These are phyloP conservation scores for Trichoderma virens DNA, from an alignment of 495 filamentous ascomycete species.

Conservation along the genomic window DNA sequence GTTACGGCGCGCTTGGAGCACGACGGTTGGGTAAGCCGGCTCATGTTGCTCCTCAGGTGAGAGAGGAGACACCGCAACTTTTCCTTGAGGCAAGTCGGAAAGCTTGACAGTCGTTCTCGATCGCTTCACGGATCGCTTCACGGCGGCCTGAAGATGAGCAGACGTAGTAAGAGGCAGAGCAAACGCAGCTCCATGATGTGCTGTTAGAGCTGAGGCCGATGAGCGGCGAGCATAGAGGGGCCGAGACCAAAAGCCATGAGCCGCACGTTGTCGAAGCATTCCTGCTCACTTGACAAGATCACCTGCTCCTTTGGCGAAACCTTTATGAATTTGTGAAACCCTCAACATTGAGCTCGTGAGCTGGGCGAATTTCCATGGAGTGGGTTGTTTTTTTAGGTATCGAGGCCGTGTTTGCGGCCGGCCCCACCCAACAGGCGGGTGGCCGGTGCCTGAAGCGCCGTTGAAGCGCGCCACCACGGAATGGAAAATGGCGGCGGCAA, in stretches of 20 bases:
- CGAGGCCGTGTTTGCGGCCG: background rate
- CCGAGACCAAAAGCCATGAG: background rate
- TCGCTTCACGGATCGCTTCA: constrained; percentile 21
- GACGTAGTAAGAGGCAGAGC: background rate
- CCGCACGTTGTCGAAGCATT: background rate
- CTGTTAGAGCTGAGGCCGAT: background rate
- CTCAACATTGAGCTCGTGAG: background rate
- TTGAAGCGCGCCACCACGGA: background rate
- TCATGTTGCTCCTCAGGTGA: constrained; percentile 30
- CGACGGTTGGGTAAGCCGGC: constrained; percentile 72
- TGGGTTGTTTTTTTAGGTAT: background rate
- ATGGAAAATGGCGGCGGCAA: background rate
- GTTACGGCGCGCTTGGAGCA: constrained; percentile 83
- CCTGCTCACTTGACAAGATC: background rate
- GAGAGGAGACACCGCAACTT: constrained; percentile 22
- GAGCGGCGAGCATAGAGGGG: background rate
- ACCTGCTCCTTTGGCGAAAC: background rate
- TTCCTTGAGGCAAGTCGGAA: constrained; percentile 59
- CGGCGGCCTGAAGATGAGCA: background rate
- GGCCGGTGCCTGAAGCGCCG: constrained; percentile 4
- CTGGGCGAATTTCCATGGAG: background rate
- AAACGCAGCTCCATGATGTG: background rate
- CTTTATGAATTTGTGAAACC: background rate
- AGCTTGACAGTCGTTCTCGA: constrained; percentile 49
- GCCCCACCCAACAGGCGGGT: background rate